Conservation (phyloP, 768 basidiomycete species). For the Cytidiella melzeri region DNA sequence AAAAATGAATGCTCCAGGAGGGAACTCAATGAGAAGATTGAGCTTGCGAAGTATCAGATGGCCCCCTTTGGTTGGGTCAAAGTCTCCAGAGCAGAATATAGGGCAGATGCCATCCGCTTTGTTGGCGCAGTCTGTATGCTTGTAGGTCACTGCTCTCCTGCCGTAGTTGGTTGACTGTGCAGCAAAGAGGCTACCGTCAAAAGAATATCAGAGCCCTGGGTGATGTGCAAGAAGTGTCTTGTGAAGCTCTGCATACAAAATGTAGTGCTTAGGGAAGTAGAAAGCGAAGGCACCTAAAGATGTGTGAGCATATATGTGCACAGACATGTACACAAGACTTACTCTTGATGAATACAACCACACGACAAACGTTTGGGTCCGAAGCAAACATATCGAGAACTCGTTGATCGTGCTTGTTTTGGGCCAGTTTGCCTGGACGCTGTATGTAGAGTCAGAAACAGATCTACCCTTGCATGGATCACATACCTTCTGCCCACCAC, state of each 20-base stretch:
- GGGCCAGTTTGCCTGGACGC: too few species aligned
- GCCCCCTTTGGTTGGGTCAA: conserved; percentile 6
- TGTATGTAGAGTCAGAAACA: too few species aligned
- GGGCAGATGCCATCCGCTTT: conserved; percentile 9
- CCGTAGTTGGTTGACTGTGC: conserved; percentile 5
- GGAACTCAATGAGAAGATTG: conserved; percentile 18
- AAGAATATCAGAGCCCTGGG: neutral
- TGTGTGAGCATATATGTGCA: neutral
- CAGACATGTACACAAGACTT: neutral
- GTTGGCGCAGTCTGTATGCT: conserved; percentile 8
- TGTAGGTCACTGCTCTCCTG: neutral
- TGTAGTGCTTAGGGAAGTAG: conserved; percentile 2
- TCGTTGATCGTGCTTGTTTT: neutral
- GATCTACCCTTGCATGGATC: neutral
- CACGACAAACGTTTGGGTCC: neutral
- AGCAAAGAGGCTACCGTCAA: conserved; percentile 1
- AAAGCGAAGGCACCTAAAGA: neutral
- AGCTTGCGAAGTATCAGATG: conserved; percentile 11
- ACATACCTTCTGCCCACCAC: neutral
- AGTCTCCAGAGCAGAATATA: conserved; percentile 14
- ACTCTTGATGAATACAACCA: neutral
- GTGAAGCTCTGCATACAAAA: neutral
- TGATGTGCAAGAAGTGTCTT: neutral
- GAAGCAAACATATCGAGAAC: neutral
- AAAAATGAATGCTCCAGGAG: conserved; percentile 14